These are phyloP conservation scores for Aspergillus sergii DNA, from an alignment of 2,329 filamentous ascomycete genomes.

Conservation along the genomic window DNA sequence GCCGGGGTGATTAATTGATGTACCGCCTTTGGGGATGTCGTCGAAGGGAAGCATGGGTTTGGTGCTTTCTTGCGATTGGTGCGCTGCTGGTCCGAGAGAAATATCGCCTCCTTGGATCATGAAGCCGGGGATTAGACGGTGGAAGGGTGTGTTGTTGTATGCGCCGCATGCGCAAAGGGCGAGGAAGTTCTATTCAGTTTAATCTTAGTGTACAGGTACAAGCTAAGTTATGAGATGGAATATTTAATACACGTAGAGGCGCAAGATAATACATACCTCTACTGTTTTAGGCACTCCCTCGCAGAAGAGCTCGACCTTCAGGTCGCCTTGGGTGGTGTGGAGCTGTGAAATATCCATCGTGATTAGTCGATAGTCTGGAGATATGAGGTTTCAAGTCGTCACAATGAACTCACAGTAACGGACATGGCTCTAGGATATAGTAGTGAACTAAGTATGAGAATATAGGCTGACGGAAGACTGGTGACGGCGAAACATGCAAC, in stretches of 20 bases:
- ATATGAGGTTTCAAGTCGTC: background rate
- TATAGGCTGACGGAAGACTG: background rate
- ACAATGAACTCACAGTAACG: constrained; percentile 32
- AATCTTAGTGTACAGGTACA: background rate
- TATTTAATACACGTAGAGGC: background rate
- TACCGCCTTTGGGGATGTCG: constrained; percentile 57
- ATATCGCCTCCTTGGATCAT: constrained; percentile 65
- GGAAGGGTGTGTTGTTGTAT: constrained; percentile 65
- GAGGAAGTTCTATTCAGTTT: constrained; percentile 59
- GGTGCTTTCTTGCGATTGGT: constrained; percentile 39
- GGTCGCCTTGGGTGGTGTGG: constrained; percentile 83
- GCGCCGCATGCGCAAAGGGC: constrained; percentile 64
- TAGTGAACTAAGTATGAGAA: background rate
- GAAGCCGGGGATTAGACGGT: constrained; percentile 65
- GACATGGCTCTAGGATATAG: constrained; percentile 28
- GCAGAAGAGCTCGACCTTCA: constrained; percentile 97
- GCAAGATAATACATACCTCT: constrained; percentile 58
- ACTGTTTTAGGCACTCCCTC: constrained; percentile 91
- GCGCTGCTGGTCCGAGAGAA: constrained; percentile 47
- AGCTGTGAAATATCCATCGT: constrained; percentile 49
- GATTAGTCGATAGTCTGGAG: background rate
- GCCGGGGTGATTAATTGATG: constrained; percentile 55
- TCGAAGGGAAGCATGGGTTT: constrained; percentile 47
- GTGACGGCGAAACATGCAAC: constrained; percentile 8
- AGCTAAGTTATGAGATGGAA: background rate